Evolutionary conservation across 2,329 filamentous ascomycete genomes (phyloP).

Genomic region (Verticillium longisporum): DNA sequence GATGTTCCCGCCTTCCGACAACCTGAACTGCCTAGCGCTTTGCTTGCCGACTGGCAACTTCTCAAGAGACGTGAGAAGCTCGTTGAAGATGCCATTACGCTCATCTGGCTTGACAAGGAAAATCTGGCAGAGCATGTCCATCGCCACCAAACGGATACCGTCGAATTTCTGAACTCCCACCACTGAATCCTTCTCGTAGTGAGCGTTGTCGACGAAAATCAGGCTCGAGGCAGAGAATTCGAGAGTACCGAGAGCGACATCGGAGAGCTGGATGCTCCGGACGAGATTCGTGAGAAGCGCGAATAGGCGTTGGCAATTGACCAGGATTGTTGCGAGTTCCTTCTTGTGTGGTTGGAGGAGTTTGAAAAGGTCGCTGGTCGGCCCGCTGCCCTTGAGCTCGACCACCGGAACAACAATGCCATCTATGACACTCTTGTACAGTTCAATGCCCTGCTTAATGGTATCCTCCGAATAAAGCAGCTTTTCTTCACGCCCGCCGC

Average conservation of each 20-base stretch:
- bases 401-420: constrained; percentile 77
- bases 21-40: constrained; percentile 86
- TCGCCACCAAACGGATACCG: constrained; percentile 76
- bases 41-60: constrained; percentile 90
- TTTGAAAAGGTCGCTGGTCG: constrained; percentile 60
- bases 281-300: constrained; percentile 72
- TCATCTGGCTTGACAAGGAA: constrained; percentile 81
- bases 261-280: constrained; percentile 75
- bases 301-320: constrained; percentile 68
- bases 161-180: constrained; percentile 85
- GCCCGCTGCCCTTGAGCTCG: constrained; percentile 64
- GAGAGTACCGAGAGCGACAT: constrained; percentile 73
- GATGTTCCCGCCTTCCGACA: constrained; percentile 80
- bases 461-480: constrained; percentile 85
- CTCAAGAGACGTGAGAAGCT: constrained; percentile 85
- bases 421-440: constrained; percentile 73
- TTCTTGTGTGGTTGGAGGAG: constrained; percentile 64
- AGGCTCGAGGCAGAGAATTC: constrained; percentile 77
- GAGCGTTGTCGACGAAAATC: constrained; percentile 91
- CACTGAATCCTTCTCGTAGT: constrained; percentile 80
- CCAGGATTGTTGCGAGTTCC: constrained; percentile 56
- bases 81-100: constrained; percentile 76
- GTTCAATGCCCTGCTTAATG: constrained; percentile 67
- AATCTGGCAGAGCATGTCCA: constrained; percentile 90
- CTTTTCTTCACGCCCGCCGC: constrained; percentile 76